Percentiles rank a stretch among this genome's conserved stretches.
Conservation (phyloP, 139 green algal genomes). For the Chlamydomonas incerta region DNA sequence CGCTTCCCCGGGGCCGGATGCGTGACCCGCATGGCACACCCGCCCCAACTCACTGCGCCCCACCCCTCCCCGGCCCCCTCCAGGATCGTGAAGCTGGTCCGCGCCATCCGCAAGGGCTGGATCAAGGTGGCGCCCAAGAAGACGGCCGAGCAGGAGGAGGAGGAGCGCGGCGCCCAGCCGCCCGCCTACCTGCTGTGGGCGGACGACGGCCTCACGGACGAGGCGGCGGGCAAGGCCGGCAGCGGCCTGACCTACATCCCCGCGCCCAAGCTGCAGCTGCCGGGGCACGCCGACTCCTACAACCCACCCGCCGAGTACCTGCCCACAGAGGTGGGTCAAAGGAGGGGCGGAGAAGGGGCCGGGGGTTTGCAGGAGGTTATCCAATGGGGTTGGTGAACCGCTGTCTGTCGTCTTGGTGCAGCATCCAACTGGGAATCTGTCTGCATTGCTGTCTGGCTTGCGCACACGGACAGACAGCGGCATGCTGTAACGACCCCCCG, state of each 20-base stretch:
- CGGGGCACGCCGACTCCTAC: slow-evolving; percentile 94
- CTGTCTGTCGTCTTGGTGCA: too few relatives aligned
- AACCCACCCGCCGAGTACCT: slow-evolving; percentile 97
- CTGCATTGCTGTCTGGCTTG: too few relatives aligned
- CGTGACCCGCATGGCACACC: too few relatives aligned
- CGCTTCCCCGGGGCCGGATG: too few relatives aligned
- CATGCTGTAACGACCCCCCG: too few relatives aligned
- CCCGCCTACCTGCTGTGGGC: slow-evolving; percentile 93
- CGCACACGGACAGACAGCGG: too few relatives aligned
- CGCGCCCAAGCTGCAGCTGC: slow-evolving; percentile 90
- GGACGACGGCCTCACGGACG: slow-evolving; percentile 77
- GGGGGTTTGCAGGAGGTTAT: too few relatives aligned
- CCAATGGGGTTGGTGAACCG: too few relatives aligned
- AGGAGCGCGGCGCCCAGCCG: slow-evolving; percentile 44
- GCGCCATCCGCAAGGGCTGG: slow-evolving; percentile 95
- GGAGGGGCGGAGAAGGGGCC: background rate
- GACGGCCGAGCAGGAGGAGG: slow-evolving; percentile 34
- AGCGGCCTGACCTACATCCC: slow-evolving; percentile 92
- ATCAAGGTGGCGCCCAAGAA: slow-evolving; percentile 69
- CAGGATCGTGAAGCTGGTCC: slow-evolving; percentile 78
- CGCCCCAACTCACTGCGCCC: too few relatives aligned
- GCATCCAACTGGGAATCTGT: too few relatives aligned
- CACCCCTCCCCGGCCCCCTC: background rate
- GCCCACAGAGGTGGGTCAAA: slow-evolving; percentile 74
- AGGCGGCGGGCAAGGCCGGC: slow-evolving; percentile 71